Base-by-base conservation (phyloP, 441 rosid species). In the Pelargonium cotyledonis region DNA sequence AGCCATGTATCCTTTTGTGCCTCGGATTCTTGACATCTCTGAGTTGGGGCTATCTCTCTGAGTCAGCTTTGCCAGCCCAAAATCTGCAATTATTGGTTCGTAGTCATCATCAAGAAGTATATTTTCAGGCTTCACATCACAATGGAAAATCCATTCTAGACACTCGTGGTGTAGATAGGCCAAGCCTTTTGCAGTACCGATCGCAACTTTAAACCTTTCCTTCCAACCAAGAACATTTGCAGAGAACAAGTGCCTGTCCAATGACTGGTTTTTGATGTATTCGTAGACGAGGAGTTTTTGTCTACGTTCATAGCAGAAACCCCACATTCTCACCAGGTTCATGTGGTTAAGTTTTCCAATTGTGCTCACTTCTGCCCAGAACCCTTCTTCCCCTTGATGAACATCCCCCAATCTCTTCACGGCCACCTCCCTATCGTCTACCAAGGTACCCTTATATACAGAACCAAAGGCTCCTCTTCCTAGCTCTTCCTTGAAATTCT, bases 311-410 rank as follows among this genome's bases (percentile, higher is more conserved):
- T 49, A 49, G 57, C 57, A n/a, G 5, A 10, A 49, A 11, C 57
- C 57, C 57, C 57, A 49, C 57, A 49, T 49, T n/a, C 57, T 49
- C 57, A 49, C 57, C 8, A 49, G 15, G 57, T 49, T 49, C 57
- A 49, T 49, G 16, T 49, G 57, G 57, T 49, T 49, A 14, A 49
- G 57, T n/a, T 49, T 49, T n/a, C 57, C 19, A 2, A 49, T 49
- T 4, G 57, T 49, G 57, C 57, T 49, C 57, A 49, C 57, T 49
- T 49, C 57, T 14, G 57, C 57, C 57, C 57, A 49, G 5, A 49
- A 49, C 57, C 57, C 57, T n/a, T 49, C 57, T 4, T 49, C 57
- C 5, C 19, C 57, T 4, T n/a, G 57, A 49, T 11, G 57, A 14
- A 49, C 57, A n/a, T 49, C 57, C 6, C 57, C 57, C 57, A 49